Percentiles rank a stretch among this genome's conserved stretches.
These are phyloP conservation scores for Atkinsonella texensis DNA, from an alignment of 2,329 filamentous ascomycete genomes.

Conservation along the genomic window DNA sequence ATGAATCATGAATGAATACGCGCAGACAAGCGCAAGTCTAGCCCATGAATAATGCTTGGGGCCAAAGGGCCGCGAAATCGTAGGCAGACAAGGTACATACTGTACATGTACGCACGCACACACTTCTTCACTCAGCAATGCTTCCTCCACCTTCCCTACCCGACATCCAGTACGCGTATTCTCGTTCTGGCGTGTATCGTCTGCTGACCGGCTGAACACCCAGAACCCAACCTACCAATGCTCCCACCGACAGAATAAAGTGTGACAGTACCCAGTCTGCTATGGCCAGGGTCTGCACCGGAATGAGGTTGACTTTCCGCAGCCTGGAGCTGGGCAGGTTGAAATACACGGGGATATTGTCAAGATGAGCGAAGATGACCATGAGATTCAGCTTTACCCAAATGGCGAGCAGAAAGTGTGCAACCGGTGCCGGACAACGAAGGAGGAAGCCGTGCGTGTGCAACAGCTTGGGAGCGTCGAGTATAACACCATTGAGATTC, in stretches of 20 bases:
- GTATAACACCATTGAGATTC: slow-evolving; percentile 32
- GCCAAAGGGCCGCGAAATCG: no score
- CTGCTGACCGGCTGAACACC: slow-evolving; percentile 5
- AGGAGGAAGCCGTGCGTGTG: neutral
- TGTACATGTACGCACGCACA: no score
- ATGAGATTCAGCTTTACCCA: slow-evolving; percentile 20
- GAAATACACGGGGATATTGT: slow-evolving; percentile 19
- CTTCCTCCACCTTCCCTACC: neutral
- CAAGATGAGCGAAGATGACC: slow-evolving; percentile 16
- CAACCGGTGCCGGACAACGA: slow-evolving; percentile 6
- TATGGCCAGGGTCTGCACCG: neutral
- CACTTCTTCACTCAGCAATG: no score
- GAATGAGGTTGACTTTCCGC: slow-evolving; percentile 1
- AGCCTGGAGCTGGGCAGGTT: slow-evolving; percentile 6
- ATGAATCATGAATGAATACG: neutral
- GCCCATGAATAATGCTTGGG: neutral
- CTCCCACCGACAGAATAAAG: slow-evolving; percentile 6
- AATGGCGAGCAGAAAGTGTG: slow-evolving; percentile 11
- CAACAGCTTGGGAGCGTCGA: slow-evolving; percentile 13
- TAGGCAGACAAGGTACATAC: no score
- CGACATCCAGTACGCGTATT: slow-evolving; percentile 3
- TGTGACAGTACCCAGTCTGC: slow-evolving; percentile 7
- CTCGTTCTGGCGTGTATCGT: slow-evolving; percentile 6
- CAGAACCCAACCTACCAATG: slow-evolving; percentile 6
- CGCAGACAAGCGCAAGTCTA: neutral